phyloP scores from a whole-genome alignment of 345 rosid genomes.

The Citrus maxima region DNA sequence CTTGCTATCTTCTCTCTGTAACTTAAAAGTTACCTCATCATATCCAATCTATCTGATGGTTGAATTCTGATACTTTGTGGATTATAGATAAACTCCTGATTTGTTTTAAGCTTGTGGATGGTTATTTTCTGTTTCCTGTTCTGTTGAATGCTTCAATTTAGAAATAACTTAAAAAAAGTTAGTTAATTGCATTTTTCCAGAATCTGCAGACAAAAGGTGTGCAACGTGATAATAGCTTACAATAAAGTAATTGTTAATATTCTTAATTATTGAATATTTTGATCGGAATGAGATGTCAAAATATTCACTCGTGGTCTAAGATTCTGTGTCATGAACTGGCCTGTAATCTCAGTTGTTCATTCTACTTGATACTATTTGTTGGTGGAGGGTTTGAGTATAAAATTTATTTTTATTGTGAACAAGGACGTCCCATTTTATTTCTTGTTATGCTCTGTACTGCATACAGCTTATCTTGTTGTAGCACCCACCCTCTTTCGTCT shows the following conservation, averaged over 20 bases:
- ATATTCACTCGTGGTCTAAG: too few species aligned
- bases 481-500: neutral
- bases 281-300: too few species aligned
- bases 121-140: neutral
- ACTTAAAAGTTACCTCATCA: neutral
- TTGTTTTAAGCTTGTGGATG: neutral
- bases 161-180: neutral
- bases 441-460: neutral
- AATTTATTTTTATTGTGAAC: neutral
- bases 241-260: neutral
- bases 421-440: neutral
- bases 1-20: neutral
- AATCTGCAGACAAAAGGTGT: neutral
- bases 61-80: neutral
- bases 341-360: neutral
- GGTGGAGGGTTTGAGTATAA: neutral
- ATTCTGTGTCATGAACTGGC: neutral
- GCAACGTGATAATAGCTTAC: neutral
- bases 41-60: neutral
- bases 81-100: neutral
- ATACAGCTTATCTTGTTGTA: neutral
- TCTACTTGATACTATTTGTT: neutral
- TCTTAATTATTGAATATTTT: neutral
- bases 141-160: neutral
- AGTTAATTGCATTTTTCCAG: neutral